phyloP scores from a whole-genome alignment of 768 basidiomycete species.

The Pisolithus albus region DNA sequence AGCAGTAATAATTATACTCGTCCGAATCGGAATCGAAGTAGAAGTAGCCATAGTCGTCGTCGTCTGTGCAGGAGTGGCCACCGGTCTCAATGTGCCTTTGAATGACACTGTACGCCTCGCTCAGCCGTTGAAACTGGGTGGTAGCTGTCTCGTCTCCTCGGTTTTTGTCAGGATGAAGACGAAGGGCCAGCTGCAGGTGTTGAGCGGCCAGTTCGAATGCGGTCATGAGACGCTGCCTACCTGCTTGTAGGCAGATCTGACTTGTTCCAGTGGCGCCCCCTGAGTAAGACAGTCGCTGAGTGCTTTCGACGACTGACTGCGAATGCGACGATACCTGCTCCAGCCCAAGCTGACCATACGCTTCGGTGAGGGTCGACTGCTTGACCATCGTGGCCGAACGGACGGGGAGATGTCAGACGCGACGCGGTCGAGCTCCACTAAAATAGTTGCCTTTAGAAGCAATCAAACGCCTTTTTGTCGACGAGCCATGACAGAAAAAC shows the following conservation, averaged over 20 bases:
- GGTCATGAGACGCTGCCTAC: conserved; percentile 26
- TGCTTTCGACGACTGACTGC: not conserved
- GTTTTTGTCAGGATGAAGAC: conserved; percentile 76
- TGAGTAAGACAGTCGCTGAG: conserved; percentile 22
- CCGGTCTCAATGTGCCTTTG: conserved; percentile 44
- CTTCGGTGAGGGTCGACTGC: conserved; percentile 31
- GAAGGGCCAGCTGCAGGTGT: conserved; percentile 46
- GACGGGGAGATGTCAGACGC: conserved; percentile 17
- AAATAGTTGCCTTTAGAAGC: not conserved
- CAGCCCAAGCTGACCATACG: conserved; percentile 43
- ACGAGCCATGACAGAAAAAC: not conserved
- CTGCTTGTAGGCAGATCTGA: conserved; percentile 66
- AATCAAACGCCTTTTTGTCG: too few species aligned
- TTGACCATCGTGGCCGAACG: conserved; percentile 27
- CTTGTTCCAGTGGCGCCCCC: conserved; percentile 56
- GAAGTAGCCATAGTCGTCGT: conserved; percentile 23
- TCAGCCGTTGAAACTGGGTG: conserved; percentile 58
- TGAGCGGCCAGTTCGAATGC: conserved; percentile 1
- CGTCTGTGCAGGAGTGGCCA: conserved; percentile 26
- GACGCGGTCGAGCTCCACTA: conserved; percentile 15
- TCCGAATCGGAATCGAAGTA: conserved; percentile 21
- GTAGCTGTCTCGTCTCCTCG: conserved; percentile 59
- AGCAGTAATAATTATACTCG: conserved; percentile 25
- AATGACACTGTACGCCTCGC: conserved; percentile 61
- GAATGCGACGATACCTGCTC: conserved; percentile 35